Percentiles rank a stretch among this genome's conserved stretches.
Evolutionary conservation across 305 asterid species (phyloP).

Genomic region (Coffea humblotiana): DNA sequence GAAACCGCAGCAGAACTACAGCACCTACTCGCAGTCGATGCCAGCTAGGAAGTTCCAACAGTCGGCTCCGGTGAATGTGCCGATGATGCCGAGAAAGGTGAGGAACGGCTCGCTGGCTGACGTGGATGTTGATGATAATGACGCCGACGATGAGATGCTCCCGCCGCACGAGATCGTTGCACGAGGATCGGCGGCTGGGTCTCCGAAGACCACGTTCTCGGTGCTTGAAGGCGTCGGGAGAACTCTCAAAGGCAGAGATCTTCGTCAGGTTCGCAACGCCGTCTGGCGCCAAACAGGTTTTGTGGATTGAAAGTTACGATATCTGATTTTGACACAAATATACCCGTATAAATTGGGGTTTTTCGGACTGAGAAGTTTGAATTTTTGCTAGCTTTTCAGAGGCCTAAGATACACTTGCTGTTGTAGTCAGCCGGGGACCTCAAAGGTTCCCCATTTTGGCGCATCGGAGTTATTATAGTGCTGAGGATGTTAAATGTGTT

Average conservation of each 20-base stretch:
- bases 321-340: background rate
- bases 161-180: constrained; percentile 88
- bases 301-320: constrained; percentile 38
- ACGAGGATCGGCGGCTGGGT: constrained; percentile 50
- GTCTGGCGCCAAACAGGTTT: constrained; percentile 81
- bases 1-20: constrained; percentile 43
- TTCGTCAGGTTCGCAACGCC: constrained; percentile 81
- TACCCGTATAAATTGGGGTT: background rate
- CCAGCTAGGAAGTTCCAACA: constrained; percentile 57
- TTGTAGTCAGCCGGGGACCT: background rate
- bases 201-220: constrained; percentile 53
- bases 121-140: constrained; percentile 40
- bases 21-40: constrained; percentile 49
- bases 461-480: background rate
- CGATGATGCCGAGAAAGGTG: constrained; percentile 50
- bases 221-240: constrained; percentile 80
- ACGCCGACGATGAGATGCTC: constrained; percentile 65
- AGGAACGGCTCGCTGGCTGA: constrained; percentile 30
- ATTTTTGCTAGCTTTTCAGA: constrained; percentile 26
- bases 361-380: constrained; percentile 20
- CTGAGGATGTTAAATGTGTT: background rate
- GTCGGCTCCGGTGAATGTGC: constrained; percentile 72
- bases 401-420: constrained; percentile 1
- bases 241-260: constrained; percentile 85
- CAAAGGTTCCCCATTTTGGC: background rate